phyloP scores from a whole-genome alignment of 176 grass and related monocot genomes.

The Canna indica region DNA sequence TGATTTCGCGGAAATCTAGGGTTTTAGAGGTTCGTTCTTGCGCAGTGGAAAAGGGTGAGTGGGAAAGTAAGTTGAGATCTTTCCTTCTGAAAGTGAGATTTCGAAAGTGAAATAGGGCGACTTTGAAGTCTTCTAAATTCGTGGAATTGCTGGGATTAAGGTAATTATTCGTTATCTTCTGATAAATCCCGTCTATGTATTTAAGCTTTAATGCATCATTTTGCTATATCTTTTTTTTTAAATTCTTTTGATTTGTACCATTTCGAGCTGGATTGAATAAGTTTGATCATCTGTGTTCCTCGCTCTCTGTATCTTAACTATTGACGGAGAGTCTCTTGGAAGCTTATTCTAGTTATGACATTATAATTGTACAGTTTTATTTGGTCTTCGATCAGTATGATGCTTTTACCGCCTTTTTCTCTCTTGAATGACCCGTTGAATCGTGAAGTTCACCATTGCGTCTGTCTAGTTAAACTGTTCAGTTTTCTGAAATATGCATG shows the following conservation, averaged over 20 bases:
- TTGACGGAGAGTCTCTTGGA: not conserved
- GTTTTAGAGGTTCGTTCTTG: not conserved
- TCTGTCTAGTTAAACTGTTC: not conserved
- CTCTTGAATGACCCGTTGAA: not conserved
- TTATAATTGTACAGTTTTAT: not conserved
- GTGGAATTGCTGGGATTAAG: not conserved
- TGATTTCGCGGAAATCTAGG: not conserved
- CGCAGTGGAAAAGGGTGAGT: not conserved
- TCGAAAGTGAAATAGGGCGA: not conserved
- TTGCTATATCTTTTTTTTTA: no score
- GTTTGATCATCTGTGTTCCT: not conserved
- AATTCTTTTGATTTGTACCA: not conserved
- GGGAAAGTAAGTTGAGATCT: constrained; percentile 9
- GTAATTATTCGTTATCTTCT: not conserved
- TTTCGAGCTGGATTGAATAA: not conserved
- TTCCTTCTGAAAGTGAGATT: not conserved
- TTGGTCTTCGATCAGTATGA: not conserved
- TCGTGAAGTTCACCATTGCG: not conserved
- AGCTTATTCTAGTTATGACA: no score
- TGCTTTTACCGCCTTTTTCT: not conserved
- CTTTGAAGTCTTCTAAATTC: no score
- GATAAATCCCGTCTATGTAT: not conserved
- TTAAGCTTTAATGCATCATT: no score
- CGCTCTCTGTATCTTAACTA: not conserved
- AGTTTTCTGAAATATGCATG: not conserved